A percentile compares a stretch with the other conserved stretches of the same genome.
Conservation (phyloP, 2,329 filamentous ascomycete genomes). For the Paraconiothyrium sp. region DNA sequence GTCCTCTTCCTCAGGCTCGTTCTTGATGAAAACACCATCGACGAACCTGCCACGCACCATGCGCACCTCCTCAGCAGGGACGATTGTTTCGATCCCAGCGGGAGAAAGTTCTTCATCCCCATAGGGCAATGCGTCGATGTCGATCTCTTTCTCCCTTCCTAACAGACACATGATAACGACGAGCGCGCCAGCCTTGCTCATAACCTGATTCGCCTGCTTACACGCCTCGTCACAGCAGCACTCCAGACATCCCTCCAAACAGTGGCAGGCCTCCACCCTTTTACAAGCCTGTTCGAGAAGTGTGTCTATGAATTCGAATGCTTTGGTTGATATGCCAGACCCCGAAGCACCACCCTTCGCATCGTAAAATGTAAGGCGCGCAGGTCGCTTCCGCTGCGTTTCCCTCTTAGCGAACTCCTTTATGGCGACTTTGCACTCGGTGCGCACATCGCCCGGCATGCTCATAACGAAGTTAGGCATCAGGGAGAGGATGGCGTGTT, state of each 20-base stretch:
- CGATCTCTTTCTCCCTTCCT: conserved; percentile 77
- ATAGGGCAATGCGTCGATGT: conserved; percentile 86
- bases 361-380: conserved; percentile 92
- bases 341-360: conserved; percentile 87
- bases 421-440: conserved; percentile 87
- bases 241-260: conserved; percentile 83
- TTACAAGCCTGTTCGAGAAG: conserved; percentile 79
- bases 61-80: conserved; percentile 74
- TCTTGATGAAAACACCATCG: conserved; percentile 52
- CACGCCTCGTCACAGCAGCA: conserved; percentile 89
- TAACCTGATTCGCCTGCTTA: conserved; percentile 86
- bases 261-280: conserved; percentile 79
- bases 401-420: conserved; percentile 85
- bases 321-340: conserved; percentile 87
- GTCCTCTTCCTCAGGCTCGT: conserved; percentile 46
- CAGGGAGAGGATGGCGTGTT: conserved; percentile 87
- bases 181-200: conserved; percentile 88
- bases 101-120: conserved; percentile 76
- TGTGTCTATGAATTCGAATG: conserved; percentile 89
- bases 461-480: conserved; percentile 92
- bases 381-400: conserved; percentile 80
- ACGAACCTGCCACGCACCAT: conserved; percentile 52
- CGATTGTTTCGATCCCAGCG: conserved; percentile 82
- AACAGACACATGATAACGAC: conserved; percentile 83
- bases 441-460: conserved; percentile 89